phyloP scores from a whole-genome alignment of 768 basidiomycete genomes.

The Suillus placidus region DNA sequence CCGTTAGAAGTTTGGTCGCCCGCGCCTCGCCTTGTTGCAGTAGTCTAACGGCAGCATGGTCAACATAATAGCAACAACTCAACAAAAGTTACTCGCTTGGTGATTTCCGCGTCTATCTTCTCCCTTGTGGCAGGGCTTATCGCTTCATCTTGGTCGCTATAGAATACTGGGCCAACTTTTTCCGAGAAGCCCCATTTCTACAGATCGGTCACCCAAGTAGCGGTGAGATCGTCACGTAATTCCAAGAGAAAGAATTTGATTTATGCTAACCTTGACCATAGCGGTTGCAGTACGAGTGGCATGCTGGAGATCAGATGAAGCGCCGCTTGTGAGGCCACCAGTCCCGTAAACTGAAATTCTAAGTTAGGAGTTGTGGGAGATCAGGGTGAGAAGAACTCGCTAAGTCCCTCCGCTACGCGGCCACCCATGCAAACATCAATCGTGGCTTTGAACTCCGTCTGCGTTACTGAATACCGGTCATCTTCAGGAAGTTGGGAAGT shows the following conservation, averaged over 20 bases:
- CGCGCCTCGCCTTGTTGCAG: conserved; percentile 73
- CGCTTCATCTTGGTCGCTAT: conserved; percentile 68
- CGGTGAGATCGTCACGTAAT: conserved; percentile 7
- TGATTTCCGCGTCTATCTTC: conserved; percentile 87
- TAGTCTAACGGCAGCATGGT: conserved; percentile 40
- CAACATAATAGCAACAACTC: background rate
- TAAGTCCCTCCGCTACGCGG: conserved; percentile 90
- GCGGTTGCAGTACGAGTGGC: conserved; percentile 79
- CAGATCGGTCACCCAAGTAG: conserved; percentile 3
- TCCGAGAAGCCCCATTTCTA: conserved; percentile 80
- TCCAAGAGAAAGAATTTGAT: conserved; percentile 8
- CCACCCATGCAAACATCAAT: conserved; percentile 96
- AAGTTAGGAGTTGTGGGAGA: conserved; percentile 16
- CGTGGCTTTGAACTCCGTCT: conserved; percentile 73
- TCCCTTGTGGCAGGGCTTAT: conserved; percentile 78
- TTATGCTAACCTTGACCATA: conserved; percentile 82
- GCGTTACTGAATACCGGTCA: conserved; percentile 71
- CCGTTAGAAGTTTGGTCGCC: conserved; percentile 62
- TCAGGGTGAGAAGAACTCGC: conserved; percentile 43
- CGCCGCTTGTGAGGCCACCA: conserved; percentile 90
- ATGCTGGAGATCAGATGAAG: conserved; percentile 80
- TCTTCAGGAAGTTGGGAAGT: conserved; percentile 79
- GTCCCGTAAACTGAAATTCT: conserved; percentile 71
- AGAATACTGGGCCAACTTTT: conserved; percentile 82
- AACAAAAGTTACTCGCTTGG: conserved; percentile 53